A percentile compares a stretch with the other conserved stretches of the same genome.
Evolutionary conservation across 352 stramenopile species (phyloP).

Genomic region (Globisporangium rhizosaccharum): DNA sequence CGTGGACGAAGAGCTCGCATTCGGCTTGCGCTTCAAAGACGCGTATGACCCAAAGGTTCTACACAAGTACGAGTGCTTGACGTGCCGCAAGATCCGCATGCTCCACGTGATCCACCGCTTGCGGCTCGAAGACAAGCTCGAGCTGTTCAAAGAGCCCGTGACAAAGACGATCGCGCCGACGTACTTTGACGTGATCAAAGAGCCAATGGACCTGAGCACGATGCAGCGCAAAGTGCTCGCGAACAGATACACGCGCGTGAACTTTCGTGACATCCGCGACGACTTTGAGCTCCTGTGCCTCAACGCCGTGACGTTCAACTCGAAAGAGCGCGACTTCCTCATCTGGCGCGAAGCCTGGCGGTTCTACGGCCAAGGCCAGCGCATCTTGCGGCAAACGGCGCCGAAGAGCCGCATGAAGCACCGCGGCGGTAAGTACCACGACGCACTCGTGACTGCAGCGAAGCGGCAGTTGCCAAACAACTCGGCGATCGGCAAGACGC

Average conservation of each 20-base stretch:
- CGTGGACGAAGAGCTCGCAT: slow-evolving; percentile 62
- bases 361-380: slow-evolving; percentile 85
- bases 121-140: slow-evolving; percentile 70
- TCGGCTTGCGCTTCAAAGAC: slow-evolving; percentile 48
- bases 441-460: slow-evolving; percentile 61
- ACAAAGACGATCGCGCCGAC: slow-evolving; percentile 89
- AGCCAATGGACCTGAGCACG: slow-evolving; percentile 91
- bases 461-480: slow-evolving; percentile 83
- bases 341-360: slow-evolving; percentile 92
- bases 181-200: slow-evolving; percentile 92
- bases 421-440: slow-evolving; percentile 61
- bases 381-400: slow-evolving; percentile 62
- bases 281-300: slow-evolving; percentile 95
- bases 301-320: slow-evolving; percentile 96
- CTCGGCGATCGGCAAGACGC: slow-evolving; percentile 41
- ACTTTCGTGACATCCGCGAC: slow-evolving; percentile 78
- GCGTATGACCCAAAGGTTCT: slow-evolving; percentile 63
- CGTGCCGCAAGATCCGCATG: slow-evolving; percentile 72
- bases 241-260: slow-evolving; percentile 60
- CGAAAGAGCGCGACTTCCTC: slow-evolving; percentile 77
- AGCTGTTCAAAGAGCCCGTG: slow-evolving; percentile 93
- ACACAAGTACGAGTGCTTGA: slow-evolving; percentile 84
- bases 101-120: slow-evolving; percentile 62
- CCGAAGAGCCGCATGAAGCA: slow-evolving; percentile 78
- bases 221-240: slow-evolving; percentile 78